Percentiles rank a stretch among this genome's conserved stretches.
phyloP scores from a whole-genome alignment of 148 eudicot species.

The Spergularia bocconei region DNA sequence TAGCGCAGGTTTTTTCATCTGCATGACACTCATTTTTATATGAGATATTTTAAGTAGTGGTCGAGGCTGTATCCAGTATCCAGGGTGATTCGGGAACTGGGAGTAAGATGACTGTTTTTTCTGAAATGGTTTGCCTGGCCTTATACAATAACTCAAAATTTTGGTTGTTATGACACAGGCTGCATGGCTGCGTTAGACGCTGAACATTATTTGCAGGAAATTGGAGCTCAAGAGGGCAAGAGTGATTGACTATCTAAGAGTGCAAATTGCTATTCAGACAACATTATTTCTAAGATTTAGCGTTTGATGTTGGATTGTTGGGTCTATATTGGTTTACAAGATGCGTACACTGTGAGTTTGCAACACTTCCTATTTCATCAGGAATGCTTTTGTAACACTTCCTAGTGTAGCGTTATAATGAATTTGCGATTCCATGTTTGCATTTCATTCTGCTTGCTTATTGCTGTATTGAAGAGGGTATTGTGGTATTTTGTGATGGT shows the following conservation, averaged over 20 bases:
- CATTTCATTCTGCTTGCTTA: not conserved
- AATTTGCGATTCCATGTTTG: not conserved
- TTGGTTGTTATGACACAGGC: conserved; percentile 39
- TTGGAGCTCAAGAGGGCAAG: conserved; percentile 70
- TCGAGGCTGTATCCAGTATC: too few relatives aligned
- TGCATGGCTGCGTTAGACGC: conserved; percentile 92
- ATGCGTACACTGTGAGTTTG: not conserved
- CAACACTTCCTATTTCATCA: not conserved
- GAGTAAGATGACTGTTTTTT: too few relatives aligned
- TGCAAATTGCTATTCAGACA: not conserved
- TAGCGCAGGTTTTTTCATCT: too few relatives aligned
- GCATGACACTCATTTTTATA: too few relatives aligned
- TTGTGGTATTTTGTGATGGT: too few relatives aligned
- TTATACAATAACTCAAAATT: not conserved
- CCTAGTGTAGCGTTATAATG: not conserved
- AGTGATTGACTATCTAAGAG: conserved; percentile 44
- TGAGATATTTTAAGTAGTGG: too few relatives aligned
- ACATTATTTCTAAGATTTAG: conserved; percentile 30
- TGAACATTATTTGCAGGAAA: conserved; percentile 81
- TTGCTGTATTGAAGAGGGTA: not conserved
- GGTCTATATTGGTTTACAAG: conserved; percentile 2
- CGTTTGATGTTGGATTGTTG: not conserved
- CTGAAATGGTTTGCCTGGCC: not conserved
- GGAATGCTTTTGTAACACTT: not conserved
- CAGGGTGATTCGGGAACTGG: too few relatives aligned